Evolutionary conservation across 2,329 filamentous ascomycete species (phyloP), one percentile per base, ranked within the genome.

Genomic region (Zelopaecilomyces penicillatus): DNA sequence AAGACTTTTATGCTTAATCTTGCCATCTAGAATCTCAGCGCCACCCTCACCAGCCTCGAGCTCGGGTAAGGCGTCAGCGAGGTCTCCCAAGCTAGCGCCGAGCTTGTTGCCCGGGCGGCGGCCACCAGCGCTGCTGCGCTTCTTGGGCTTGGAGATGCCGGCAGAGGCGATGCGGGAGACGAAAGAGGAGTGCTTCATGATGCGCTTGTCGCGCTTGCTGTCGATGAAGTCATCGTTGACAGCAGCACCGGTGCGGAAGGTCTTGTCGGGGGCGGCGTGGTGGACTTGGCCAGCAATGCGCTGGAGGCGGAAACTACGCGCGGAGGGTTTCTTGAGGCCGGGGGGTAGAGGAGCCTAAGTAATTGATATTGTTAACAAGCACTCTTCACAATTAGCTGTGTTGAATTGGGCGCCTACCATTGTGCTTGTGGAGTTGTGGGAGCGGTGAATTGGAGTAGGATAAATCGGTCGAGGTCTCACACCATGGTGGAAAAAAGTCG

Each of bases 151-250:
- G 39, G 47, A 48, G 45, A 52, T 10, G 57, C 52, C 59, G 5
- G 72, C 66, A 53, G 89, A 87, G 52, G 81, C 70, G 56, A 95
- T 85, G 51, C 82, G 85, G 19, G 80, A 83, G 29, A 95, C 71
- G 52, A 97, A 88, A 10, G 82, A 68, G 0, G 85, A 84, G 71
- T 87, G 87, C 60, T 89, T 90, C 56, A 94, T 87, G 31, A 75
- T 69, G 27, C 83, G 85, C 70, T 91, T 95, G 69, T 94, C 87
- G 60, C 78, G 82, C 66, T 96, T 97, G 51, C 75, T 81, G 44
- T 80, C 76, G 49, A 80, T 69, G 65, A 91, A 90, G 48, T 62
- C 51, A 60, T 80, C 75, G 38, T 70, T 64, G 10, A 75, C 70
- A 39, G 67, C 59, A 53, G 75, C 72, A 54, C 73, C 66, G 40